These are phyloP conservation scores for Herpetomonas samuelpessoai DNA, from an alignment of 208 protist species.

Conservation along the genomic window DNA sequence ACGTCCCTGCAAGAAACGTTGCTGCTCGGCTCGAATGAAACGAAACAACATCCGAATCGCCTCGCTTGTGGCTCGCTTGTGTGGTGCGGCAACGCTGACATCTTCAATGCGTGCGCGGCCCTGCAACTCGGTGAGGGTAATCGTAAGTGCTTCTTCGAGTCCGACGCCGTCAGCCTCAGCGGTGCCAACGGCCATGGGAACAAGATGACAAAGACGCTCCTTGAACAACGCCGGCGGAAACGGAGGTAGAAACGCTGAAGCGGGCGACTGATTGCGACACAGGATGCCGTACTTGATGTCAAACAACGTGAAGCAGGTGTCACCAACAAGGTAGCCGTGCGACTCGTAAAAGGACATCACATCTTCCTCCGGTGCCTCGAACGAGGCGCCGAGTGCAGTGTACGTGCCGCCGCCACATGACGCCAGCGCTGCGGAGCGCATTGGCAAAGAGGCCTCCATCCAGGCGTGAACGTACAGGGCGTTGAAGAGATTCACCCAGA, in stretches of 20 bases:
- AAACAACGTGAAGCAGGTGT: constrained; percentile 21
- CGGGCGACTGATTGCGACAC: constrained; percentile 36
- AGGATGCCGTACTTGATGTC: constrained; percentile 79
- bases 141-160: background rate
- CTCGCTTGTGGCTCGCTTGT: constrained; percentile 11
- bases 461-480: constrained; percentile 70
- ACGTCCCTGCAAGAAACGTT: too few relatives aligned
- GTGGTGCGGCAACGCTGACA: background rate
- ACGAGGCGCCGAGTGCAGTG: constrained; percentile 3
- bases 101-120: background rate
- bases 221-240: constrained; percentile 11
- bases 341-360: constrained; percentile 32
- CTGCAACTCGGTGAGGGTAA: background rate
- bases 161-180: too few relatives aligned
- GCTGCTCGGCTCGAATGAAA: too few relatives aligned
- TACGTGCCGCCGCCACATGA: background rate
- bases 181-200: too few relatives aligned
- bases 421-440: background rate
- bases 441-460: constrained; percentile 20
- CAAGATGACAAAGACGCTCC: background rate
- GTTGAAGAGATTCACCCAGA: constrained; percentile 72
- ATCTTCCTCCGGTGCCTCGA: constrained; percentile 2
- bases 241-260: constrained; percentile 31
- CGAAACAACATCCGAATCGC: too few relatives aligned
- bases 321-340: constrained; percentile 53